Evolutionary conservation across 2,329 filamentous ascomycete species (phyloP).

Genomic region (Helotiales sp.): DNA sequence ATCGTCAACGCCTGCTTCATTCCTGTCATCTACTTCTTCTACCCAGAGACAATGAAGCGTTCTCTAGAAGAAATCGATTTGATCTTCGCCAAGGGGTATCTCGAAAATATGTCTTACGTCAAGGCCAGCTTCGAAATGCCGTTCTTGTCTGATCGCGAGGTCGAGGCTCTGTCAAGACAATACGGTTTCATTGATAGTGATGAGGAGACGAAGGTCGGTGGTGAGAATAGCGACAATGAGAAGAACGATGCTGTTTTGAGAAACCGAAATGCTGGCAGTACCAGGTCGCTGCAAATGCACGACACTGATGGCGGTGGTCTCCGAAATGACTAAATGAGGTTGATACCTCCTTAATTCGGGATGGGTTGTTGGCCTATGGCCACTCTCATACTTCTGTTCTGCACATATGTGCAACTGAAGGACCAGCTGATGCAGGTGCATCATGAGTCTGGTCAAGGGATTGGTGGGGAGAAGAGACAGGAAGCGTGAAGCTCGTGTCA

Average conservation of each 20-base stretch:
- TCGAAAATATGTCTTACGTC: conserved; percentile 65
- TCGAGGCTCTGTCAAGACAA: conserved; percentile 48
- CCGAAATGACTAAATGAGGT: conserved; percentile 25
- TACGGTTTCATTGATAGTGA: conserved; percentile 40
- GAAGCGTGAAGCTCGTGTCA: neutral
- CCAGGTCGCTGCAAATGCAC: conserved; percentile 9
- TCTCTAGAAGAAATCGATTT: conserved; percentile 72
- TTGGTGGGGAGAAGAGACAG: neutral
- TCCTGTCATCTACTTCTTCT: conserved; percentile 47
- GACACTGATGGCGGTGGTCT: conserved; percentile 19
- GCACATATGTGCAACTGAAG: neutral
- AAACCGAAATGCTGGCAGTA: conserved; percentile 17
- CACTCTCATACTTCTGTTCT: neutral
- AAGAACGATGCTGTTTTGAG: neutral
- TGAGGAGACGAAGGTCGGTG: conserved; percentile 38
- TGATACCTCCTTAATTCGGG: neutral
- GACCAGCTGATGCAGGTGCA: neutral
- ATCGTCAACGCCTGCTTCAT: conserved; percentile 46
- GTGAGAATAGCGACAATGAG: conserved; percentile 16
- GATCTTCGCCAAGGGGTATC: conserved; percentile 65
- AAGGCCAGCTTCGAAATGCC: conserved; percentile 62
- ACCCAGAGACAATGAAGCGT: conserved; percentile 57
- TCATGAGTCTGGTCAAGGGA: neutral
- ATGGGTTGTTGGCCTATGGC: neutral
- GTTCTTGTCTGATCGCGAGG: conserved; percentile 54